Conservation (phyloP, 108 stramenopile genomes). For the Licmophora abbreviata region DNA sequence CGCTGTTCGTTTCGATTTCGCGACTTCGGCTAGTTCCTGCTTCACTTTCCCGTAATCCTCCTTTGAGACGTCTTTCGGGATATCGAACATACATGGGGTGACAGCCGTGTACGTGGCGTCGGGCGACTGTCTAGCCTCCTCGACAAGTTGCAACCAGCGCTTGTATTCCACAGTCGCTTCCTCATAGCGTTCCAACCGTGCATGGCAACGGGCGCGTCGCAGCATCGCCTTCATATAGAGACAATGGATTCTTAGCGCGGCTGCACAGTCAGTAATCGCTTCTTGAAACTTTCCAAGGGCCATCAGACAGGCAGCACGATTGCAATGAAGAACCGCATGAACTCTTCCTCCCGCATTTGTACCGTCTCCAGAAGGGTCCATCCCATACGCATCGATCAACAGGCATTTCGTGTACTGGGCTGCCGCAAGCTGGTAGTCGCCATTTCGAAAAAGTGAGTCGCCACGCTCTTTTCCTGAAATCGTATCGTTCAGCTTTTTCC, state of each 20-base stretch:
- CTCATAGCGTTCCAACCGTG: slow-evolving; percentile 44
- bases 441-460: slow-evolving; percentile 57
- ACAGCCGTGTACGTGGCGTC: slow-evolving; percentile 18
- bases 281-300: slow-evolving; percentile 53
- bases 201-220: slow-evolving; percentile 71
- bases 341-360: slow-evolving; percentile 63
- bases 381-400: slow-evolving; percentile 44
- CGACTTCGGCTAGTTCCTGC: slow-evolving; percentile 53
- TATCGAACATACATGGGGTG: slow-evolving; percentile 62
- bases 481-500: slow-evolving; percentile 38
- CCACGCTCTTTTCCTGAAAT: slow-evolving; percentile 47
- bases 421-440: slow-evolving; percentile 53
- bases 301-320: slow-evolving; percentile 87
- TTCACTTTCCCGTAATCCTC: slow-evolving; percentile 39
- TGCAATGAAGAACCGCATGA: slow-evolving; percentile 83
- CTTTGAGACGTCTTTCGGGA: slow-evolving; percentile 47
- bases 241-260: slow-evolving; percentile 73
- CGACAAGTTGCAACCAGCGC: slow-evolving; percentile 49
- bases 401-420: slow-evolving; percentile 56
- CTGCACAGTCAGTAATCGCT: slow-evolving; percentile 74
- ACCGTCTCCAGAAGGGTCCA: slow-evolving; percentile 12
- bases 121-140: slow-evolving; percentile 37
- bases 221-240: slow-evolving; percentile 88
- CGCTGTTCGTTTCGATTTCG: slow-evolving; percentile 20
- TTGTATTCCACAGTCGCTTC: slow-evolving; percentile 70